Percentiles rank a stretch among this genome's conserved stretches.
phyloP scores from a whole-genome alignment of 306 rosid species.

The Ormosia emarginata region DNA sequence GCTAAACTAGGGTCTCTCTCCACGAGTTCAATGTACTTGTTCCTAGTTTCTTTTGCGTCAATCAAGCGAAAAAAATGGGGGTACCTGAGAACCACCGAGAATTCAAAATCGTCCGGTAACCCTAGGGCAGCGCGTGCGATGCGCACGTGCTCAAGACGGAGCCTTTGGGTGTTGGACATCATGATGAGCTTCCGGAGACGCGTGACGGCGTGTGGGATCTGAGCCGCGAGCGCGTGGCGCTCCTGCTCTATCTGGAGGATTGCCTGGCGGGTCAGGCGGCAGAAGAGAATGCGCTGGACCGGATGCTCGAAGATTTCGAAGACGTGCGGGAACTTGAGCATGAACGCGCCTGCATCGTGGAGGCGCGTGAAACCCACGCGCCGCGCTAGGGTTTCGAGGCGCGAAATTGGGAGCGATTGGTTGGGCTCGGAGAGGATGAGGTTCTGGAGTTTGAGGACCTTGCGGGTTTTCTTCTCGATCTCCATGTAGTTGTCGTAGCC shows the following conservation, averaged over 20 bases:
- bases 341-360: constrained; percentile 57
- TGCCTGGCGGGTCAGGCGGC: constrained; percentile 70
- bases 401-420: constrained; percentile 64
- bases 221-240: constrained; percentile 46
- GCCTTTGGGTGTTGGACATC: constrained; percentile 66
- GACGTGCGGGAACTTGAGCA: constrained; percentile 82
- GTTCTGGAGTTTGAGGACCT: constrained; percentile 64
- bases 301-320: constrained; percentile 91
- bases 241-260: constrained; percentile 73
- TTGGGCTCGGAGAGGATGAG: constrained; percentile 53
- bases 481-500: constrained; percentile 93
- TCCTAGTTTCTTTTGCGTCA: constrained; percentile 77
- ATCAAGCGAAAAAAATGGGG: constrained; percentile 63
- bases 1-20: constrained; percentile 49
- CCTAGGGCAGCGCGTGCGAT: constrained; percentile 71
- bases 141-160: constrained; percentile 82
- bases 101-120: constrained; percentile 78
- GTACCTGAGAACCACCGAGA: constrained; percentile 64
- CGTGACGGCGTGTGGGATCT: constrained; percentile 60
- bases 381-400: constrained; percentile 73
- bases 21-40: constrained; percentile 67
- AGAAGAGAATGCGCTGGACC: constrained; percentile 72
- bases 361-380: constrained; percentile 75
- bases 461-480: constrained; percentile 78
- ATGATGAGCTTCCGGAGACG: constrained; percentile 69